These are phyloP conservation scores for Albizia julibrissin DNA, from an alignment of 306 rosid species.

Conservation along the genomic window DNA sequence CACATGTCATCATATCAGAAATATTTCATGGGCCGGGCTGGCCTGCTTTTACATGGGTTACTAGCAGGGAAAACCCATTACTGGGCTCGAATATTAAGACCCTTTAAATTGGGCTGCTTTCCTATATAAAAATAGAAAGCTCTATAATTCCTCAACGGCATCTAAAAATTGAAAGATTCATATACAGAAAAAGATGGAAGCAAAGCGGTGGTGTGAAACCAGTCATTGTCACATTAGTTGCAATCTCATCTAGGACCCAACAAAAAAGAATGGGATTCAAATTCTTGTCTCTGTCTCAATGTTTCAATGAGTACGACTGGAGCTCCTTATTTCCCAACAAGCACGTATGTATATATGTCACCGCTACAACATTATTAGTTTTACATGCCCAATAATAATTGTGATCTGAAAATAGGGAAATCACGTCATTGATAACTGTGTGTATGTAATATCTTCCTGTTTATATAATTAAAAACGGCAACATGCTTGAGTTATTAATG, in stretches of 20 bases:
- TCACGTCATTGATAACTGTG: constrained; percentile 6
- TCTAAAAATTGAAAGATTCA: neutral
- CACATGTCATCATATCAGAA: neutral
- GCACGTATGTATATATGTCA: neutral
- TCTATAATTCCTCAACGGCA: neutral
- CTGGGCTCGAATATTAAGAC: neutral
- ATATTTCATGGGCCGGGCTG: neutral
- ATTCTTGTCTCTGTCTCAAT: neutral
- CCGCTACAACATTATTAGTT: neutral
- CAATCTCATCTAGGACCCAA: neutral
- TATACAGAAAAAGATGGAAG: neutral
- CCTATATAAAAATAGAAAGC: neutral
- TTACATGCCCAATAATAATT: neutral
- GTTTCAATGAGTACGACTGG: neutral
- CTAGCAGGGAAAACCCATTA: neutral
- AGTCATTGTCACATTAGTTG: neutral
- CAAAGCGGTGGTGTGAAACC: neutral
- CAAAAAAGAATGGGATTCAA: neutral
- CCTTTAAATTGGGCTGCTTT: neutral
- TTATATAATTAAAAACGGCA: neutral
- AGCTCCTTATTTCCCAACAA: neutral
- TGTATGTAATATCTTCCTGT: neutral
- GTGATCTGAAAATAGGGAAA: neutral
- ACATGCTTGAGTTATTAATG: constrained; percentile 10
- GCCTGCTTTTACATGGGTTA: neutral